These are phyloP conservation scores for Fonsecaea monophora DNA, from an alignment of 2,329 filamentous ascomycete species.

Conservation along the genomic window DNA sequence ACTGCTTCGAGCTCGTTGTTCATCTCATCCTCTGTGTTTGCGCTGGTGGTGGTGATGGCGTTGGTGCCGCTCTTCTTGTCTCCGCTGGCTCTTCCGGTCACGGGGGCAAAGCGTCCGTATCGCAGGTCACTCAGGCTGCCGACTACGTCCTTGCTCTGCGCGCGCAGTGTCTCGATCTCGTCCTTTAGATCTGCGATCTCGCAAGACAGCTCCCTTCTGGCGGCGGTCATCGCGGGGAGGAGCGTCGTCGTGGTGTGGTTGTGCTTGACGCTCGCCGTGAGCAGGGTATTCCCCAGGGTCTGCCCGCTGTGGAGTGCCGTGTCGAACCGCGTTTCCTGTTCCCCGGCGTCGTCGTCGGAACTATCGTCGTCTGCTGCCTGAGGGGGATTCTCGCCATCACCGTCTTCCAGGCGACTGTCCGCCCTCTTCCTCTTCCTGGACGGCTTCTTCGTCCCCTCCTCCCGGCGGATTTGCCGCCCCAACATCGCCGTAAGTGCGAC, in stretches of 20 bases:
- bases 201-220: slow-evolving; percentile 68
- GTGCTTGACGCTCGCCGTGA: slow-evolving; percentile 1
- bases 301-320: slow-evolving; percentile 21
- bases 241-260: slow-evolving; percentile 69
- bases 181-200: slow-evolving; percentile 71
- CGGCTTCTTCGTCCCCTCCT: slow-evolving; percentile 50
- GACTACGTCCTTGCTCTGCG: slow-evolving; percentile 69
- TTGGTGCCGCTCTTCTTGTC: neutral
- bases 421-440: slow-evolving; percentile 39
- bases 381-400: neutral
- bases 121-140: slow-evolving; percentile 80
- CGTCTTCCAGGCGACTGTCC: neutral
- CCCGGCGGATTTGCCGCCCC: slow-evolving; percentile 34
- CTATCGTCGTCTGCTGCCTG: slow-evolving; percentile 23
- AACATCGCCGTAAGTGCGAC: slow-evolving; percentile 27
- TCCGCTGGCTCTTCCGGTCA: neutral
- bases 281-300: slow-evolving; percentile 16
- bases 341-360: slow-evolving; percentile 9
- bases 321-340: slow-evolving; percentile 19
- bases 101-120: slow-evolving; percentile 69
- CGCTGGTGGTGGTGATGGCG: neutral
- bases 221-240: slow-evolving; percentile 71
- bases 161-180: slow-evolving; percentile 67
- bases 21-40: neutral
- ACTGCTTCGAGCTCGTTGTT: slow-evolving; percentile 14